A percentile compares a stretch with the other conserved stretches of the same genome.
phyloP scores from a whole-genome alignment of 2,329 filamentous ascomycete species.

The Drechslera avenae region DNA sequence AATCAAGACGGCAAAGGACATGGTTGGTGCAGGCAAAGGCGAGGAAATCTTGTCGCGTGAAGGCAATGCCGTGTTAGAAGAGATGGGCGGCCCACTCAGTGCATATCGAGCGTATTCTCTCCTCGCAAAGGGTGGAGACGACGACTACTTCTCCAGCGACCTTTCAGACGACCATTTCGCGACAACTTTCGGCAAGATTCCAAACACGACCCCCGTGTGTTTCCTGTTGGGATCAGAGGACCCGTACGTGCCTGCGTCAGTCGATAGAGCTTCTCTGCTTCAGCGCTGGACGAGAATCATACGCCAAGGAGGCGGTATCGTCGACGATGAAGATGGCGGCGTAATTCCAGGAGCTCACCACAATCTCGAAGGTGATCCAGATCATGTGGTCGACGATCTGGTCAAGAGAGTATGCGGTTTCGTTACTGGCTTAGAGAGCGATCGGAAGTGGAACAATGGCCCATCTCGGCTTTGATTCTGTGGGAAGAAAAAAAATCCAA shows the following conservation, averaged over 20 bases:
- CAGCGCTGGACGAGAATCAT: constrained; percentile 60
- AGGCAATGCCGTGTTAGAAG: constrained; percentile 31
- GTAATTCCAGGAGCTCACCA: constrained; percentile 58
- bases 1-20: constrained; percentile 57
- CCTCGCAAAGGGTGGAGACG: constrained; percentile 66
- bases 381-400: constrained; percentile 56
- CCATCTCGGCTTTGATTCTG: not conserved
- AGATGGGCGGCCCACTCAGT: constrained; percentile 54
- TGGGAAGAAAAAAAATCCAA: no score
- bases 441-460: constrained; percentile 1
- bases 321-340: constrained; percentile 57
- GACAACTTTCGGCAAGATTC: constrained; percentile 69
- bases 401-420: constrained; percentile 59
- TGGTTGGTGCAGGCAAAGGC: constrained; percentile 61
- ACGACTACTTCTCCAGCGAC: constrained; percentile 89
- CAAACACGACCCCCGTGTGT: constrained; percentile 59
- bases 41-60: constrained; percentile 60
- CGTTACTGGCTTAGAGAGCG: constrained; percentile 38
- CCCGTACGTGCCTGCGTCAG: constrained; percentile 63
- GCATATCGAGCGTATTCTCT: constrained; percentile 65
- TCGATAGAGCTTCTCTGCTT: constrained; percentile 65
- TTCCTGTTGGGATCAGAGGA: constrained; percentile 70
- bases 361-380: constrained; percentile 55
- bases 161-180: constrained; percentile 63
- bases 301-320: constrained; percentile 50